Conservation (phyloP, 371 early-diverging fungal species). For the Mucor lusitanicus region DNA sequence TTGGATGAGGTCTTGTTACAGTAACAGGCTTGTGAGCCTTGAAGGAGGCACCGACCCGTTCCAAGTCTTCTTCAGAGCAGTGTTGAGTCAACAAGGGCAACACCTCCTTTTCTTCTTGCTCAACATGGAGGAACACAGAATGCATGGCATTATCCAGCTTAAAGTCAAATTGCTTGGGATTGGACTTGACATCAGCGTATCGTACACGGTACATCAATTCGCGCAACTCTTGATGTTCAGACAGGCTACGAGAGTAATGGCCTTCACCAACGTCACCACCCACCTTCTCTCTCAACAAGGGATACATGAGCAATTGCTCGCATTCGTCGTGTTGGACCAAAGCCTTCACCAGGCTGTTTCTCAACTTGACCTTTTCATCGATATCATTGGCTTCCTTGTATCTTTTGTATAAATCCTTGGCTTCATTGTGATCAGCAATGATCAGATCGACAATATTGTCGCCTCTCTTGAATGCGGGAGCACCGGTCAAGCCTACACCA, state of each 20-base stretch:
- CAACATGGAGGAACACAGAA: conserved; percentile 3
- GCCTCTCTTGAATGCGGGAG: conserved; percentile 4
- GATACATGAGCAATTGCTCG: conserved; percentile 17
- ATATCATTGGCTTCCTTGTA: not conserved
- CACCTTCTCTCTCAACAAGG: conserved; percentile 12
- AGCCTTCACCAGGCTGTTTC: conserved; percentile 7
- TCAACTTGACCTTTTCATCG: conserved; percentile 1
- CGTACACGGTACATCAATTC: conserved; percentile 3
- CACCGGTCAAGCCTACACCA: conserved; percentile 11
- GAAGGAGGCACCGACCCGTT: conserved; percentile 8
- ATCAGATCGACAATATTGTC: conserved; percentile 13
- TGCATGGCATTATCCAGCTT: conserved; percentile 13
- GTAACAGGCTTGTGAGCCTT: conserved; percentile 12
- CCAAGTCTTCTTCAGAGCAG: conserved; percentile 7
- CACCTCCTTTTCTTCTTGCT: conserved; percentile 12
- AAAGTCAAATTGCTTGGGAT: not conserved
- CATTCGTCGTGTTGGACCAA: conserved; percentile 15
- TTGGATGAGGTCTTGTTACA: conserved; percentile 19
- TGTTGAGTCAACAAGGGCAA: conserved; percentile 12
- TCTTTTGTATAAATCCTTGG: conserved; percentile 4
- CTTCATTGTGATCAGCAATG: conserved; percentile 6
- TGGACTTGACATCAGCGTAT: not conserved
- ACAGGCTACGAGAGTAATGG: not conserved
- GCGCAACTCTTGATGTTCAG: conserved; percentile 3
- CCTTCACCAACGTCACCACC: conserved; percentile 5